phyloP scores from a whole-genome alignment of 2,329 filamentous ascomycete species.

The Cordyceps farinosa region DNA sequence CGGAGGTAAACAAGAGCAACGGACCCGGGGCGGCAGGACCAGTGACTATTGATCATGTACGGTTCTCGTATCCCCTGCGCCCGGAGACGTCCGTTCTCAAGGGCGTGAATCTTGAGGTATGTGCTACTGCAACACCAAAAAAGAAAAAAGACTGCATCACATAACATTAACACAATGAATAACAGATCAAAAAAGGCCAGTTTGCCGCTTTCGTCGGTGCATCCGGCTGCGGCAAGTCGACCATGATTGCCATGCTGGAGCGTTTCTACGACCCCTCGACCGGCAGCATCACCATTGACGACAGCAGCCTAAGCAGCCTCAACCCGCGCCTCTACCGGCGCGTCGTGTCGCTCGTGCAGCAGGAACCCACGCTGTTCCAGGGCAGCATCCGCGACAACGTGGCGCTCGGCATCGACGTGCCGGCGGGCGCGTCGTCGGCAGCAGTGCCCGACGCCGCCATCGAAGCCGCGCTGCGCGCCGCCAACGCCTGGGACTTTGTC shows the following conservation, averaged over 20 bases:
- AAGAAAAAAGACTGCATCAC: conserved; percentile 24
- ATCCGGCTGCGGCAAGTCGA: conserved; percentile 59
- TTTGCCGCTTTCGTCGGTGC: conserved; percentile 54
- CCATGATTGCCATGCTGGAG: conserved; percentile 52
- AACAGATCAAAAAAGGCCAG: conserved; percentile 41
- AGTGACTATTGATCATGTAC: conserved; percentile 52
- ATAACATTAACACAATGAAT: not conserved
- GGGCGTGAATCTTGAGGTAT: conserved; percentile 39
- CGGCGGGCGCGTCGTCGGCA: conserved; percentile 18
- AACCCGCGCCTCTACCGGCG: conserved; percentile 49
- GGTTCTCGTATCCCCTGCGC: conserved; percentile 59
- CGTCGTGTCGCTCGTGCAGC: conserved; percentile 53
- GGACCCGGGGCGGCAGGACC: conserved; percentile 34
- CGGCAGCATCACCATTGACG: conserved; percentile 46
- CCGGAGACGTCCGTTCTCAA: conserved; percentile 39
- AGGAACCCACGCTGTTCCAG: conserved; percentile 67
- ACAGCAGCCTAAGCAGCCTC: conserved; percentile 38
- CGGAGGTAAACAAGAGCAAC: conserved; percentile 35
- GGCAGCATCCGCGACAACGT: conserved; percentile 85
- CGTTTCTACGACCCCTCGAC: conserved; percentile 42
- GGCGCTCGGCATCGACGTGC: conserved; percentile 38
- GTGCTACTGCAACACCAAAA: conserved; percentile 22
- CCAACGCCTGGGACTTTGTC: conserved; percentile 50
- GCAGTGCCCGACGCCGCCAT: conserved; percentile 35
- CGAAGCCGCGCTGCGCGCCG: conserved; percentile 42